Evolutionary conservation across 495 filamentous ascomycete species (phyloP), one percentile per base, ranked within the genome.

Genomic region (Penicillium maclennaniae): DNA sequence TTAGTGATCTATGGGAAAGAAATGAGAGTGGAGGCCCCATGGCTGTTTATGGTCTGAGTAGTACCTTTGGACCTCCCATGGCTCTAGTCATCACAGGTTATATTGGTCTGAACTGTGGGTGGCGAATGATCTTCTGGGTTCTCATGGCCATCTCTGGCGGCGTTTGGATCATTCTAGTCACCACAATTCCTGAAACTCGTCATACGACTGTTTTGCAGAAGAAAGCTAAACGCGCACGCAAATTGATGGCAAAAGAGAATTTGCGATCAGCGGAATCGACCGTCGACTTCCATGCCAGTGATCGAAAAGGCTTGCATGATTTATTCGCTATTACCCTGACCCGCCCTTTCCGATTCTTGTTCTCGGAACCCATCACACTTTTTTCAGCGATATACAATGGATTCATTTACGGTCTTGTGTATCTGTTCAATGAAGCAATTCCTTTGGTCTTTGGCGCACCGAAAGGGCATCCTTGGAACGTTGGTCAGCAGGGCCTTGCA

Each of bases 321-420:
- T 82, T 83, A 3, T 87, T 87, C 62, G 70, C 72, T 2, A 82
- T 83, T 36, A 69, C 70, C 5, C 55, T 74, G 9, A 67, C 68
- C 1, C 69, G 79, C 6, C 79, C 79, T 0, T 75, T 82, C 64
- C 63, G 60, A 3, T 71, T 83, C 41, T 57, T 81, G 21, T 58
- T 65, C 47, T 78, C 79, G 0, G 79, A 83, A 51, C 79, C 80
- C 20, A 82, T 83, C 61, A 73, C 79, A 10, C 61, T 67, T 31
- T 68, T 77, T 48, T 75, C 82, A 4, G 73, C 80, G 12, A 51
- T 77, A 14, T 83, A 84, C 69, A 81, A 81, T 69, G 78, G 77
- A 34, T 87, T 83, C 58, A 64, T 86, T 23, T 87, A 85, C 65
- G 85, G 83, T 6, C 65, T 87, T 12, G 81, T 84, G 57, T 87